Evolutionary conservation across 2,329 filamentous ascomycete genomes (phyloP).

Genomic region (Stagonosporopsis rhizophila): DNA sequence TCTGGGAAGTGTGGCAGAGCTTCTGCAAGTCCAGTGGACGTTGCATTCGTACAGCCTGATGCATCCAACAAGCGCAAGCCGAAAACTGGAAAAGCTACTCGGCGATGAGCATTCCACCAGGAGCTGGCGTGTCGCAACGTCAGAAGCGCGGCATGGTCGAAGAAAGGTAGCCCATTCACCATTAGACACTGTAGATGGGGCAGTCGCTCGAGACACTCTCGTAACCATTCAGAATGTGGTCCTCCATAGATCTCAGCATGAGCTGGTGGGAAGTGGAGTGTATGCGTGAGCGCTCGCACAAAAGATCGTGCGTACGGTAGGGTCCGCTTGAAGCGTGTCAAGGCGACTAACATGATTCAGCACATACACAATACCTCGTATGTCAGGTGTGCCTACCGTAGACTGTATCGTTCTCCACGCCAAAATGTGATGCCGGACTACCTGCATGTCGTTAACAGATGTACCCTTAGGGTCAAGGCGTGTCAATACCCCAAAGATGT

Average conservation of each 20-base stretch:
- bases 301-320: conserved; percentile 60
- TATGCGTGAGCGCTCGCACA: conserved; percentile 65
- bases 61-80: conserved; percentile 64
- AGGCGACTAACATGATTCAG: conserved; percentile 54
- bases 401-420: conserved; percentile 65
- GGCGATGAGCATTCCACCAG: conserved; percentile 31
- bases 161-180: conserved; percentile 66
- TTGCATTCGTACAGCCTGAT: conserved; percentile 65
- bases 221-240: conserved; percentile 65
- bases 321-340: conserved; percentile 66
- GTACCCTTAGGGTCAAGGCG: neutral
- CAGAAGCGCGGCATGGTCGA: conserved; percentile 65
- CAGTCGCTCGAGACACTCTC: conserved; percentile 64
- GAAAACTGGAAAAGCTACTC: conserved; percentile 48
- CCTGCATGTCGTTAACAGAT: neutral
- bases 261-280: conserved; percentile 66
- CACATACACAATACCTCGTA: neutral
- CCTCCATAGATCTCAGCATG: conserved; percentile 67
- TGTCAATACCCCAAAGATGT: conserved; percentile 63
- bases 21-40: conserved; percentile 60
- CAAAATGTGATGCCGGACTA: conserved; percentile 68
- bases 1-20: conserved; percentile 61
- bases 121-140: conserved; percentile 53
- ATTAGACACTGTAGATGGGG: conserved; percentile 66
- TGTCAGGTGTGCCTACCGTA: conserved; percentile 52